These are phyloP conservation scores for Fusarium pseudocircinatum DNA, from an alignment of 2,329 filamentous ascomycete genomes.

Conservation along the genomic window DNA sequence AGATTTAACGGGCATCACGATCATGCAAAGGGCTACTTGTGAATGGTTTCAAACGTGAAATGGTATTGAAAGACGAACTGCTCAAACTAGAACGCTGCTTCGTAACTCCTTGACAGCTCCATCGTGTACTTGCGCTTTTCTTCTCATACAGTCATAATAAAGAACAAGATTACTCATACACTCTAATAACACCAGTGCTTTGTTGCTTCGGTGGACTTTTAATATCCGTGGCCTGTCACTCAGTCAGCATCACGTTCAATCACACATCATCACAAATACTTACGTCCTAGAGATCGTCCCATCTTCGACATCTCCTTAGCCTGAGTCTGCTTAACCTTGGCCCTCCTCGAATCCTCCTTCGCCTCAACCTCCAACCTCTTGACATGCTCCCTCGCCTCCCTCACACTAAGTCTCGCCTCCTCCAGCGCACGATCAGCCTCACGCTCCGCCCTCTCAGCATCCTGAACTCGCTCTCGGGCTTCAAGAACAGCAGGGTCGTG, in stretches of 20 bases:
- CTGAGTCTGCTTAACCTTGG: constrained; percentile 75
- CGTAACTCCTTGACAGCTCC: background rate
- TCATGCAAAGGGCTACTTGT: accelerated
- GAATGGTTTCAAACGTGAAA: background rate
- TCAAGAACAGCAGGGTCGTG: constrained; percentile 71
- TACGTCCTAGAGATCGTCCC: constrained; percentile 75
- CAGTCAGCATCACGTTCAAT: background rate
- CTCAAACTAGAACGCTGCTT: background rate
- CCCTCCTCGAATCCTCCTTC: constrained; percentile 69
- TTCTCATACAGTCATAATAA: constrained; percentile 18
- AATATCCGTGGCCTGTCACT: constrained; percentile 23
- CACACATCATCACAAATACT: constrained; percentile 45
- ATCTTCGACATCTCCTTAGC: constrained; percentile 73
- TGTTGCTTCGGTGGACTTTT: background rate
- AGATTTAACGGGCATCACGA: too few species aligned
- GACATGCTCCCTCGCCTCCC: constrained; percentile 71
- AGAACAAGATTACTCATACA: constrained; percentile 3
- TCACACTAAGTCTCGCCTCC: constrained; percentile 66
- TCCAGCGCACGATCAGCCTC: constrained; percentile 72
- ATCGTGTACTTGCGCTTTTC: constrained; percentile 6
- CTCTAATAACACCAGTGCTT: background rate
- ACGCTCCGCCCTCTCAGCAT: constrained; percentile 70
- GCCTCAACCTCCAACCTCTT: constrained; percentile 72
- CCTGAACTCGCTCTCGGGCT: constrained; percentile 69
- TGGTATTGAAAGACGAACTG: constrained; percentile 10